Base-by-base conservation (phyloP, 305 asterid species). In the Nicotiana rustica region DNA sequence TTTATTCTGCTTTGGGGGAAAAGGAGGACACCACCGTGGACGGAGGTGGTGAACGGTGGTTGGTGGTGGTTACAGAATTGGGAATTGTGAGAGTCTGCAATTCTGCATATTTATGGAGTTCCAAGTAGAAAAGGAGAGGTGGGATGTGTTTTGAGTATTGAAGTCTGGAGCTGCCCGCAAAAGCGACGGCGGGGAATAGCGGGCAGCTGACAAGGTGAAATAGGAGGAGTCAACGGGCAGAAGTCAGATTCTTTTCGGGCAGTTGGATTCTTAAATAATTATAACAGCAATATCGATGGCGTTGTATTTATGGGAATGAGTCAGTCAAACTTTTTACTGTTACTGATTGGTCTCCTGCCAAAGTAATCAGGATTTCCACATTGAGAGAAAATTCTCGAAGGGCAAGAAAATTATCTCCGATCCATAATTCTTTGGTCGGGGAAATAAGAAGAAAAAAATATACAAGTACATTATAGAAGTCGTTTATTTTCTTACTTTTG, bases 111-210 rank as follows among this genome's bases (percentile, higher is more conserved):
- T 81, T 83, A 87, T 88, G 86, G 82, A 67, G 70, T 38, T 15
- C 21, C 31, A 5, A 6, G 31, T 59, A 6, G 70, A 64, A 70
- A 47, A 65, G 10, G 77, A 12, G 81, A 31, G 78, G 68, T 55
- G 19, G 79, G 47, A 55, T 35, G 79, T 60, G 61, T 25, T 25
- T 25, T 49, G 47, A 83, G 76, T 65, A 66, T 82, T 81, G 87
- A 85, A 85, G 91, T 83, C 68, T 56, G 88, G 90, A 81, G 87
- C 92, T 92, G 91, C 95, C 96, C 94, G 91, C 47, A 83, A 81
- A 60, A 62, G 38, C 33, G 57, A 68, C 77, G 57, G 56, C n/a
- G 29, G 19, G 82, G 25, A 69, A 18, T 81, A 76, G 25, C 80
- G 87, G 89, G 88, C 76, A 87, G 89, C 83, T 83, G 94, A 82